phyloP scores from a whole-genome alignment of 805 yeast species.

The Candida sphagnicola region DNA sequence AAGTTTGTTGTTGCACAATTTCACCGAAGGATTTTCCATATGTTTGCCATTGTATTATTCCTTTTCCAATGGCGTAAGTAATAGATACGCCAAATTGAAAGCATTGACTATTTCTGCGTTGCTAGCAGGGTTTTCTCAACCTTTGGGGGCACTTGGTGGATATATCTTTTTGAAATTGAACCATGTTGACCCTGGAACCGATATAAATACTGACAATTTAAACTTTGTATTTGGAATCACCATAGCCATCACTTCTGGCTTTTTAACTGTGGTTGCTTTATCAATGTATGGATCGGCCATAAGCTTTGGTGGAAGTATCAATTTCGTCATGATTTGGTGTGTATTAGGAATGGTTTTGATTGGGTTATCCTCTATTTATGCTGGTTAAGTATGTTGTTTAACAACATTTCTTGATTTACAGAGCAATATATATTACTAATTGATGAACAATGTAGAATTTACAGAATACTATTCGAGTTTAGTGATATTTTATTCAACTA shows the following conservation, averaged over 20 bases:
- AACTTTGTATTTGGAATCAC: conserved; percentile 55
- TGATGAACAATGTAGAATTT: too few relatives aligned
- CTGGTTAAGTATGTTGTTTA: too few relatives aligned
- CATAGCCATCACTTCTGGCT: conserved; percentile 77
- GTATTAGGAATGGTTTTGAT: conserved; percentile 57
- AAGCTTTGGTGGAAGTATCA: conserved; percentile 71
- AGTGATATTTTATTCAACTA: too few relatives aligned
- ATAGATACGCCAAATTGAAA: conserved; percentile 41
- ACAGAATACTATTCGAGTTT: too few relatives aligned
- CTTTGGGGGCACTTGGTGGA: conserved; percentile 81
- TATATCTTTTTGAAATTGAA: conserved; percentile 40
- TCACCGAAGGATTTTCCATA: conserved; percentile 93
- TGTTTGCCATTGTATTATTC: conserved; percentile 85
- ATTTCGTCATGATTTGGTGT: conserved; percentile 55
- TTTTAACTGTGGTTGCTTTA: conserved; percentile 72
- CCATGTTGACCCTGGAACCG: conserved; percentile 23
- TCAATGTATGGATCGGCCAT: conserved; percentile 86
- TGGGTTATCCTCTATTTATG: conserved; percentile 22
- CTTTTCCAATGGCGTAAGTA: conserved; percentile 41
- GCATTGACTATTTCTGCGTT: conserved; percentile 65
- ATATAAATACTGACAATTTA: conserved; percentile 28
- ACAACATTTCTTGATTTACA: too few relatives aligned
- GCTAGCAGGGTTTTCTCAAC: conserved; percentile 83
- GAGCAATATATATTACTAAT: too few relatives aligned
- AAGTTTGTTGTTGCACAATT: conserved; percentile 84